Evolutionary conservation across 2,329 filamentous ascomycete genomes (phyloP).

Genomic region (Xylaria sp.): DNA sequence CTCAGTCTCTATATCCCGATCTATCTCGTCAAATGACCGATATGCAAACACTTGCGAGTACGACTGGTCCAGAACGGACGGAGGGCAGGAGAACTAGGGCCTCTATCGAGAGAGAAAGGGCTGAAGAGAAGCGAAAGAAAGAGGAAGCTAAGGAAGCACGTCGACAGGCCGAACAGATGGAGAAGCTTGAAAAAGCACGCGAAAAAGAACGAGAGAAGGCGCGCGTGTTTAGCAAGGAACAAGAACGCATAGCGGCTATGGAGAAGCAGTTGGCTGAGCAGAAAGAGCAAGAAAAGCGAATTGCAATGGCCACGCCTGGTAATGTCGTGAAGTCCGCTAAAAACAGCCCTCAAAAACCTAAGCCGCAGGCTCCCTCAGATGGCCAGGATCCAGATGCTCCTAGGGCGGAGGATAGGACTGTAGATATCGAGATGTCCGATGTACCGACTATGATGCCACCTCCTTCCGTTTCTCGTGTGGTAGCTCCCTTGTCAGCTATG

Average conservation of each 20-base stretch:
- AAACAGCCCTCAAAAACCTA: constrained; percentile 59
- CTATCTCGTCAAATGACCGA: constrained; percentile 48
- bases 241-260: constrained; percentile 59
- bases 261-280: constrained; percentile 60
- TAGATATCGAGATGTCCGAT: constrained; percentile 60
- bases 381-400: constrained; percentile 41
- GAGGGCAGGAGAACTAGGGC: constrained; percentile 59
- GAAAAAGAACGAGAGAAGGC: constrained; percentile 75
- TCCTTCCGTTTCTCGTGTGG: constrained; percentile 61
- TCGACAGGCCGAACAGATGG: constrained; percentile 63
- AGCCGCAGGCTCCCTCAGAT: constrained; percentile 41
- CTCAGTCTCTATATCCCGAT: constrained; percentile 53
- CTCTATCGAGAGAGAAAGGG: constrained; percentile 64
- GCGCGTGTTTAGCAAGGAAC: constrained; percentile 61
- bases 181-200: constrained; percentile 69
- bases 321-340: constrained; percentile 52
- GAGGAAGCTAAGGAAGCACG: constrained; percentile 66
- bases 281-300: constrained; percentile 56
- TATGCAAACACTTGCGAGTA: constrained; percentile 39
- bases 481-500: constrained; percentile 53
- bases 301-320: constrained; percentile 44
- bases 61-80: constrained; percentile 51
- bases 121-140: constrained; percentile 68
- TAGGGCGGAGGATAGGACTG: constrained; percentile 41
- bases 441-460: constrained; percentile 63